Conservation (phyloP, 140 eudicot genomes). For the Erigeron philadelphicus region DNA sequence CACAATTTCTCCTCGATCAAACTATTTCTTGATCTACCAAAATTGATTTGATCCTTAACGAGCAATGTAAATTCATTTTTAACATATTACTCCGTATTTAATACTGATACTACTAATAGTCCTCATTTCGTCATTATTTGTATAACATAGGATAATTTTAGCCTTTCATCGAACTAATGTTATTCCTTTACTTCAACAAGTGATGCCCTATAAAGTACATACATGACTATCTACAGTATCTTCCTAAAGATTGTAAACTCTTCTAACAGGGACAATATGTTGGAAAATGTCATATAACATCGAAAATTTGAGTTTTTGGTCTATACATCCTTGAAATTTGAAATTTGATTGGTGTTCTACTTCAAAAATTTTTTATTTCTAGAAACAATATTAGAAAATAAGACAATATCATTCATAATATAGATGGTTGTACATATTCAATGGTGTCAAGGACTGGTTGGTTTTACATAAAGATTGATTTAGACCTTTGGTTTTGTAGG, state of each 20-base stretch:
- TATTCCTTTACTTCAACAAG: too few relatives aligned
- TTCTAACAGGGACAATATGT: too few relatives aligned
- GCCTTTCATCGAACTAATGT: too few relatives aligned
- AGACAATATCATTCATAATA: not conserved
- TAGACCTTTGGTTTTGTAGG: not conserved
- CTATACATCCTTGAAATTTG: too few relatives aligned
- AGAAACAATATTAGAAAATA: not conserved
- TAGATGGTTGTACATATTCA: not conserved
- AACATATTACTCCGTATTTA: not conserved
- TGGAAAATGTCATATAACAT: too few relatives aligned
- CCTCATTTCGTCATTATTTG: too few relatives aligned
- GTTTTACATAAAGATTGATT: constrained; percentile 1
- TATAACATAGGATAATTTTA: too few relatives aligned
- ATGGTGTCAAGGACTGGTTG: not conserved
- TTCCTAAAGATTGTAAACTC: too few relatives aligned
- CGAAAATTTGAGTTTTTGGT: too few relatives aligned
- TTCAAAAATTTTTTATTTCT: not conserved
- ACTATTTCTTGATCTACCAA: constrained; percentile 16
- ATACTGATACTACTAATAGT: too few relatives aligned
- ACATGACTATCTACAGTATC: too few relatives aligned
- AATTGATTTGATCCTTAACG: not conserved
- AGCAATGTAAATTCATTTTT: not conserved
- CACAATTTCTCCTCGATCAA: constrained; percentile 34
- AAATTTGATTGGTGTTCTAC: not conserved
- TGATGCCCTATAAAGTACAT: too few relatives aligned